phyloP scores from a whole-genome alignment of 805 yeast species.

The Lipomyces kockii region DNA sequence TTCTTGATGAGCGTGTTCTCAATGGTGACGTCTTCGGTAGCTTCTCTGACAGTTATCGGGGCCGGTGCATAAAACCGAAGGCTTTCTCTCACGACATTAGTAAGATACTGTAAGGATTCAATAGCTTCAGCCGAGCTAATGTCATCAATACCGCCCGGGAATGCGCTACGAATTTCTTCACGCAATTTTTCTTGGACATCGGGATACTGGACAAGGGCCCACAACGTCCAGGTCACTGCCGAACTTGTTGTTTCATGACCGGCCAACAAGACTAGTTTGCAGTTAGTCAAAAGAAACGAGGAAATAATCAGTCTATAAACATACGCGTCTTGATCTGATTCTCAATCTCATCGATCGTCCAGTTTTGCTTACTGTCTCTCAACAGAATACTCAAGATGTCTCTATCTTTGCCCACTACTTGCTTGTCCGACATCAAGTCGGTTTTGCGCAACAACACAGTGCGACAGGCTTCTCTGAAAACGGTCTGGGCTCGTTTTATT shows the following conservation, averaged over 20 bases:
- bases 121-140: conserved; percentile 15
- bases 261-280: conserved; percentile 23
- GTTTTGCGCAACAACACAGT: conserved; percentile 14
- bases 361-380: conserved; percentile 16
- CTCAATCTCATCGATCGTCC: conserved; percentile 30
- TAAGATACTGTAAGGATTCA: conserved; percentile 21
- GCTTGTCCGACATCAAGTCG: conserved; percentile 17
- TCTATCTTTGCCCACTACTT: conserved; percentile 28
- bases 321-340: conserved; percentile 30
- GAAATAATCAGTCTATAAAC: conserved; percentile 1
- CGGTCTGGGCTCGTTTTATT: conserved; percentile 15
- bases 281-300: background rate
- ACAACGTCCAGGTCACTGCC: conserved; percentile 20
- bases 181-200: conserved; percentile 28
- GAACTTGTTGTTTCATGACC: conserved; percentile 35
- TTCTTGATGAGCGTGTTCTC: conserved; percentile 12
- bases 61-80: conserved; percentile 26
- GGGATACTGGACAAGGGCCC: conserved; percentile 18
- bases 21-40: conserved; percentile 21
- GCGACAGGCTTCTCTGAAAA: conserved; percentile 18
- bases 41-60: conserved; percentile 31
- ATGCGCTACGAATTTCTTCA: conserved; percentile 20
- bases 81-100: conserved; percentile 26
- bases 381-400: conserved; percentile 27
- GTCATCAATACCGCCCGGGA: conserved; percentile 25